A percentile compares a stretch with the other conserved stretches of the same genome.
phyloP scores from a whole-genome alignment of 2,329 filamentous ascomycete genomes.

The Apiospora sp. region DNA sequence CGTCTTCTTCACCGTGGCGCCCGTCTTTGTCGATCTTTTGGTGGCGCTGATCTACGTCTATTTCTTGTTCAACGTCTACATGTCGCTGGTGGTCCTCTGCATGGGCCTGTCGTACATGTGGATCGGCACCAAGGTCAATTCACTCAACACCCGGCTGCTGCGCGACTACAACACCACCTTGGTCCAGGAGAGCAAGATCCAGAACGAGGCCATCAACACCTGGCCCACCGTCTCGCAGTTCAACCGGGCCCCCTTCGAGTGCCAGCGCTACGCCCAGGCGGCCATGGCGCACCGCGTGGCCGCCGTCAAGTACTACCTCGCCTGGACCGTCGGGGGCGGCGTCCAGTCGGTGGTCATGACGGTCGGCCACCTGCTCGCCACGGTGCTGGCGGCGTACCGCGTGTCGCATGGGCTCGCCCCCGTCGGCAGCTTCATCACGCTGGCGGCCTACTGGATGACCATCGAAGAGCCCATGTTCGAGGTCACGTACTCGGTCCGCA shows the following conservation, averaged over 20 bases:
- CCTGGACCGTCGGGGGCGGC: constrained; percentile 30
- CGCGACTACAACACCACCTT: constrained; percentile 54
- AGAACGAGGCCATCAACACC: constrained; percentile 65
- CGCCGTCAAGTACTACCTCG: constrained; percentile 23
- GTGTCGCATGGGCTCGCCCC: constrained; percentile 4
- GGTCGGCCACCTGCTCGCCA: constrained; percentile 15
- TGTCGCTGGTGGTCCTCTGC: constrained; percentile 49
- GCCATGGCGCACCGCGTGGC: constrained; percentile 38
- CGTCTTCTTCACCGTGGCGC: constrained; percentile 65
- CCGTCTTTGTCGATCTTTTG: constrained; percentile 68
- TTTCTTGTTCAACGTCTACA: constrained; percentile 68
- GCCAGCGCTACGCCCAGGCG: constrained; percentile 37
- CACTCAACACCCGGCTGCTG: constrained; percentile 37
- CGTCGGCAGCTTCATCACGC: constrained; percentile 9
- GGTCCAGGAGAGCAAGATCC: constrained; percentile 44
- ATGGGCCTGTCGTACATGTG: constrained; percentile 55
- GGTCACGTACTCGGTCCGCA: constrained; percentile 47
- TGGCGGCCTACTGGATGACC: not conserved
- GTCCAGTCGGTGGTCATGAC: constrained; percentile 6
- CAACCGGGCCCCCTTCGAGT: constrained; percentile 45
- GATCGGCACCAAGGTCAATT: constrained; percentile 60
- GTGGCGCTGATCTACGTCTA: constrained; percentile 69
- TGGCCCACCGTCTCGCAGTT: constrained; percentile 65
- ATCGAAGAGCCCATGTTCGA: constrained; percentile 24
- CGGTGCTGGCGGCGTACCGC: constrained; percentile 5